A percentile compares a stretch with the other conserved stretches of the same genome.
phyloP scores from a whole-genome alignment of 495 filamentous ascomycete genomes.

The Neurospora africana region DNA sequence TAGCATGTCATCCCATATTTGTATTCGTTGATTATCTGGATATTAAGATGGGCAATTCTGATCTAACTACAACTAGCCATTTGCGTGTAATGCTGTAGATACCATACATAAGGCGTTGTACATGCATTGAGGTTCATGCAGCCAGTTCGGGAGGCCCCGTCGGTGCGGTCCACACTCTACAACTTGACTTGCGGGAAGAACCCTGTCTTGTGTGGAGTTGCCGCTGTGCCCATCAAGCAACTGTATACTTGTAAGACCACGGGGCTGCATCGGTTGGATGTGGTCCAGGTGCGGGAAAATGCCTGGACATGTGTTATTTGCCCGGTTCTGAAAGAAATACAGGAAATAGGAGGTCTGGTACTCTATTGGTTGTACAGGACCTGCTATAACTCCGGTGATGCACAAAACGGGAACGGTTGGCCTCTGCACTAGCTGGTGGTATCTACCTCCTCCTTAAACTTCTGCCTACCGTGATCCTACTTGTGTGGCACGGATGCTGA shows the following conservation, averaged over 20 bases:
- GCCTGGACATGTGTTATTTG: background rate
- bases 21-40: background rate
- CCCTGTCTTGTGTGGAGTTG: background rate
- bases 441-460: background rate
- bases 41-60: background rate
- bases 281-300: background rate
- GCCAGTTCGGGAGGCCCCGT: background rate
- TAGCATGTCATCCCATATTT: background rate
- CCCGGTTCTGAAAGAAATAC: background rate
- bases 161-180: background rate
- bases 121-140: background rate
- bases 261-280: background rate
- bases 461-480: slow-evolving; percentile 24
- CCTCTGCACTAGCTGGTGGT: background rate
- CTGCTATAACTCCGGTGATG: background rate
- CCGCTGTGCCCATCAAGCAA: background rate
- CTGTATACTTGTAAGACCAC: background rate
- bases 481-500: slow-evolving; percentile 70
- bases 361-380: background rate
- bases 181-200: background rate
- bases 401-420: background rate
- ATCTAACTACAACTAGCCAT: background rate
- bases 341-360: background rate
- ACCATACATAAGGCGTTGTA: background rate
- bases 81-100: background rate